Base-by-base conservation (phyloP, 805 yeast genomes). In the Pichia thaimueangensis region DNA sequence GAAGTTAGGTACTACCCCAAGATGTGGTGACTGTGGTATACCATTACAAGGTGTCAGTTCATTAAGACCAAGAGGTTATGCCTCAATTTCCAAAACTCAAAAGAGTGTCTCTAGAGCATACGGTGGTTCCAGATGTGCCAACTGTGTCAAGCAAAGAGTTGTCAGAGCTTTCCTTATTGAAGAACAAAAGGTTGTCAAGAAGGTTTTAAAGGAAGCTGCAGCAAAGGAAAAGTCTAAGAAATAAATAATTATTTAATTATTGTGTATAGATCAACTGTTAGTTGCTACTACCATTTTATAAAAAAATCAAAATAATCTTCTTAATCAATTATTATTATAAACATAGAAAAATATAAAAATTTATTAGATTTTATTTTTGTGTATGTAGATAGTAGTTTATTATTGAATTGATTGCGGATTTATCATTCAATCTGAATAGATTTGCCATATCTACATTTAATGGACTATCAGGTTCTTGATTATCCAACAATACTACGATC, bases 121-220 rank as follows among this genome's bases (percentile, higher is more conserved):
- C 91, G 98, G 99, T 80, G 99, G 99, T 73, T 82, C 86, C 68
- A 84, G 85, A 80, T 87, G 93, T 79, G 96, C 91, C 72, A 87
- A 79, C 86, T 87, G 96, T 79, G 97, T 91, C 70, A 91, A 91
- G 84, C 96, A 91, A 77, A 87, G 97, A 83, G 82, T 93, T 64
- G 91, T 91, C 71, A 91, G 98, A 79, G 97, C 98, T 68, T 93
- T 93, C 88, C 84, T 93, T 73, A 86, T 93, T 61, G 98, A 94
- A 80, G 99, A 93, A 80, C 97, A 93, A 80, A 94, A 93, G 87
- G 89, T 93, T 59, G 99, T 93, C 70, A 94, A 93, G 89, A 88
- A 94, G 78, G 96, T 93, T 65, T 83, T 93, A 68, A 91, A 91
- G 85, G 96, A 88, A 71, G 86, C 86, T 74, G 83, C 88, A 67